Evolutionary conservation across 495 filamentous ascomycete genomes (phyloP).

Genomic region (Hypoxylon crocopeplum): DNA sequence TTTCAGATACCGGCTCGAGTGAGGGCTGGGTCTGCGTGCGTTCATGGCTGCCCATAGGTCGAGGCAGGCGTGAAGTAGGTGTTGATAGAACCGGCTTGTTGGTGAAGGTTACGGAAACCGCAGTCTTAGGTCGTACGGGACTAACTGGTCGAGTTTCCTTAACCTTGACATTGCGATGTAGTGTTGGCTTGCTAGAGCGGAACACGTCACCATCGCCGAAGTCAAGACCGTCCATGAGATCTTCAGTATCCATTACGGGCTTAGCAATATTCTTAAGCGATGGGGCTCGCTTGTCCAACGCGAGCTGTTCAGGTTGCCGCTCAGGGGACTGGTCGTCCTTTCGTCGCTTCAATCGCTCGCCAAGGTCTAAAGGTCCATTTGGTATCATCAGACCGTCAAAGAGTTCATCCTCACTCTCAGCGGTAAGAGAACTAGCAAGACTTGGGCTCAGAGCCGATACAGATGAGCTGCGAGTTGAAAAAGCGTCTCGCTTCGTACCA

Average conservation of each 20-base stretch:
- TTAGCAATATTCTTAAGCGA: slow-evolving; percentile 20
- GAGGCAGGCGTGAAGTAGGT: slow-evolving; percentile 58
- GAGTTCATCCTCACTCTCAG: slow-evolving; percentile 93
- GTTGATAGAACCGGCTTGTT: slow-evolving; percentile 61
- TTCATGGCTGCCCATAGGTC: slow-evolving; percentile 67
- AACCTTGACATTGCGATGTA: slow-evolving; percentile 94
- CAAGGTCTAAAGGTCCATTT: slow-evolving; percentile 80
- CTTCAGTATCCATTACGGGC: slow-evolving; percentile 66
- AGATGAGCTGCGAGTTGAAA: slow-evolving; percentile 81
- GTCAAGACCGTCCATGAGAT: slow-evolving; percentile 87
- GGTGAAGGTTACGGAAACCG: slow-evolving; percentile 89
- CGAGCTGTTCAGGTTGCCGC: slow-evolving; percentile 31
- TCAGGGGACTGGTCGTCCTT: slow-evolving; percentile 61
- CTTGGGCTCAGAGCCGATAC: slow-evolving; percentile 90
- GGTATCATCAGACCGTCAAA: slow-evolving; percentile 87
- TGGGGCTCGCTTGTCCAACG: slow-evolving; percentile 33
- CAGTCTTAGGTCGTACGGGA: slow-evolving; percentile 70
- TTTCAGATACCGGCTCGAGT: slow-evolving; percentile 92
- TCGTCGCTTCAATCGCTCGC: slow-evolving; percentile 73
- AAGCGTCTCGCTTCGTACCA: slow-evolving; percentile 77
- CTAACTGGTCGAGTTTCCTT: slow-evolving; percentile 72
- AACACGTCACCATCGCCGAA: slow-evolving; percentile 84
- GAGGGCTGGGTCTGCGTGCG: slow-evolving; percentile 72
- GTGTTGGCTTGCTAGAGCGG: slow-evolving; percentile 74
- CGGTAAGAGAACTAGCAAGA: slow-evolving; percentile 84